Evolutionary conservation across 768 basidiomycete species (phyloP).

Genomic region (Tremella mesenterica): DNA sequence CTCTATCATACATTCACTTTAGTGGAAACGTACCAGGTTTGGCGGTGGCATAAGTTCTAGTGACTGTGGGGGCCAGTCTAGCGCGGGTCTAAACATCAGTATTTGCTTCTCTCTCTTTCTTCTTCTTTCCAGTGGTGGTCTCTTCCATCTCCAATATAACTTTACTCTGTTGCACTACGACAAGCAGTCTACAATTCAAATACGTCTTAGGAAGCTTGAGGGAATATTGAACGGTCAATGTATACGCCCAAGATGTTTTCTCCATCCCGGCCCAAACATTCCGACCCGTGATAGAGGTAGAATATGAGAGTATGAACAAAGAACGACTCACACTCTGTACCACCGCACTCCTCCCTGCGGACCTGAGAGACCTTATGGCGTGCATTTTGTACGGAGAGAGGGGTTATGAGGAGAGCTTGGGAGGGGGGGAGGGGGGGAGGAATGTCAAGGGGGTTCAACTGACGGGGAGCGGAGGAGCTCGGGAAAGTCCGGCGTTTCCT

Average conservation of each 20-base stretch:
- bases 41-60: slow-evolving; percentile 89
- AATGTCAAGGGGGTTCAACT: slow-evolving; percentile 9
- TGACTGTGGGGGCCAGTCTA: slow-evolving; percentile 38
- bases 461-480: slow-evolving; percentile 10
- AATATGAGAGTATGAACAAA: too few relatives aligned
- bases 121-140: too few relatives aligned
- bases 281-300: too few relatives aligned
- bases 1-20: not conserved
- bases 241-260: too few relatives aligned
- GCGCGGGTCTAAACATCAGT: slow-evolving; percentile 41
- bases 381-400: slow-evolving; percentile 34
- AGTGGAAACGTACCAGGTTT: slow-evolving; percentile 69
- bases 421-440: slow-evolving; percentile 11
- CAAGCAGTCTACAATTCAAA: too few relatives aligned
- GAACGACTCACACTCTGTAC: slow-evolving; percentile 30
- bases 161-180: too few relatives aligned
- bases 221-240: too few relatives aligned
- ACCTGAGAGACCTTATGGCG: slow-evolving; percentile 38
- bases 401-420: not conserved
- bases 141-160: too few relatives aligned
- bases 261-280: not conserved
- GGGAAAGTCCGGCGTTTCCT: slow-evolving; percentile 16
- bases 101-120: slow-evolving; percentile 1
- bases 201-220: too few relatives aligned
- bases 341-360: slow-evolving; percentile 30